Percentiles rank a stretch among this genome's conserved stretches.
Evolutionary conservation across 805 yeast genomes (phyloP).

Genomic region (Candida suzukii): DNA sequence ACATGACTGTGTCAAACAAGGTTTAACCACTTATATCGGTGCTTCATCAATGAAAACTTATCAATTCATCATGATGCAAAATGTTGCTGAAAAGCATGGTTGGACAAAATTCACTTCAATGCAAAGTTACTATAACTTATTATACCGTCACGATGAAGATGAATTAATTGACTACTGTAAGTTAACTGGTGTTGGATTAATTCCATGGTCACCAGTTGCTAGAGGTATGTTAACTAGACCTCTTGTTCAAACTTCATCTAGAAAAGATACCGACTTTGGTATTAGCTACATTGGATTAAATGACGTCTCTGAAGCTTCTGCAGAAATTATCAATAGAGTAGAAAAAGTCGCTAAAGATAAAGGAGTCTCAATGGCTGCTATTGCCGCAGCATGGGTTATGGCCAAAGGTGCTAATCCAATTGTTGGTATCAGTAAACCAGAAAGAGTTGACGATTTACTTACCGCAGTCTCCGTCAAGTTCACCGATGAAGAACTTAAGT

Average conservation of each 20-base stretch:
- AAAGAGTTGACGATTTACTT: slow-evolving; percentile 47
- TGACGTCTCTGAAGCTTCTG: slow-evolving; percentile 19
- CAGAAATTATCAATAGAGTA: slow-evolving; percentile 38
- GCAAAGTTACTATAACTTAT: slow-evolving; percentile 52
- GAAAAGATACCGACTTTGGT: not conserved
- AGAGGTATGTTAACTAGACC: slow-evolving; percentile 52
- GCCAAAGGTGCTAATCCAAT: slow-evolving; percentile 48
- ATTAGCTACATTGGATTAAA: not conserved
- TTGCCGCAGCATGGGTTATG: slow-evolving; percentile 49
- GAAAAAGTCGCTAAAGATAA: slow-evolving; percentile 44
- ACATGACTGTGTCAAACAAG: slow-evolving; percentile 41
- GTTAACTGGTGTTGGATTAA: slow-evolving; percentile 43
- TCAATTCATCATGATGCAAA: slow-evolving; percentile 49
- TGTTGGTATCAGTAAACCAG: slow-evolving; percentile 41
- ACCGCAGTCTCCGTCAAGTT: slow-evolving; percentile 34
- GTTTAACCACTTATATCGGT: slow-evolving; percentile 49
- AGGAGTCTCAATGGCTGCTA: slow-evolving; percentile 43
- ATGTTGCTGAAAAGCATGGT: slow-evolving; percentile 45
- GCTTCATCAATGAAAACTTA: slow-evolving; percentile 55
- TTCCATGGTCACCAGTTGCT: slow-evolving; percentile 59
- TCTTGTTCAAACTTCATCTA: not conserved
- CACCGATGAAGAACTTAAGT: slow-evolving; percentile 27
- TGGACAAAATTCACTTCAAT: slow-evolving; percentile 55
- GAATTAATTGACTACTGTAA: slow-evolving; percentile 53
- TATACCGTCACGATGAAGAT: slow-evolving; percentile 61